Evolutionary conservation across 2,329 filamentous ascomycete genomes (phyloP).

Genomic region (Diatrype stigma): DNA sequence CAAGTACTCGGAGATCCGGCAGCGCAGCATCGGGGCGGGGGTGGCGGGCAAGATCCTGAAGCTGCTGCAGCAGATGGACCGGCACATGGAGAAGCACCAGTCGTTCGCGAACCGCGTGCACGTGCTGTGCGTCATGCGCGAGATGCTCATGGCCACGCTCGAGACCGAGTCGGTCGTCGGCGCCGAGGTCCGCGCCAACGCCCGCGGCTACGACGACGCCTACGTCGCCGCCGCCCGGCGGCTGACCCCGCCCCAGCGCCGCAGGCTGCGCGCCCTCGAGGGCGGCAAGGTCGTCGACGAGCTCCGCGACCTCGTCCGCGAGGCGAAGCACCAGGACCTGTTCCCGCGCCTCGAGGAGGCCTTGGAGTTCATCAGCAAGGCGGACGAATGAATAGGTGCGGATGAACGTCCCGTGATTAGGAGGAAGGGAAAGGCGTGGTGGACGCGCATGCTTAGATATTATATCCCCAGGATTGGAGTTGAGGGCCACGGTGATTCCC

Average conservation of each 20-base stretch:
- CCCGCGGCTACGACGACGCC: conserved; percentile 10
- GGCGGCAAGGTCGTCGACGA: conserved; percentile 16
- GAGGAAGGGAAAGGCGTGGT: no score
- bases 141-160: conserved; percentile 12
- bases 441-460: no score
- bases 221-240: conserved; percentile 12
- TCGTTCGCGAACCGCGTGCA: conserved; percentile 16
- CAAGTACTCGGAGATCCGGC: conserved; percentile 6
- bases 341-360: conserved; percentile 9
- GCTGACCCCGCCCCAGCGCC: conserved; percentile 10
- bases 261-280: conserved; percentile 11
- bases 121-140: conserved; percentile 18
- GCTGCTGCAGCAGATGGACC: conserved; percentile 11
- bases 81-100: conserved; percentile 8
- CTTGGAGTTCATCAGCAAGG: not conserved
- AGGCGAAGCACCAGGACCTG: conserved; percentile 9
- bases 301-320: conserved; percentile 9
- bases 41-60: conserved; percentile 14
- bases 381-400: not conserved
- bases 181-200: conserved; percentile 7
- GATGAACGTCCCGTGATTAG: no score
- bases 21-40: conserved; percentile 6
- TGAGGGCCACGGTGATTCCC: no score
- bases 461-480: no score
- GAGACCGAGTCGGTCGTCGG: conserved; percentile 11